phyloP scores from a whole-genome alignment of 495 filamentous ascomycete species.

The Penicillium canariense region DNA sequence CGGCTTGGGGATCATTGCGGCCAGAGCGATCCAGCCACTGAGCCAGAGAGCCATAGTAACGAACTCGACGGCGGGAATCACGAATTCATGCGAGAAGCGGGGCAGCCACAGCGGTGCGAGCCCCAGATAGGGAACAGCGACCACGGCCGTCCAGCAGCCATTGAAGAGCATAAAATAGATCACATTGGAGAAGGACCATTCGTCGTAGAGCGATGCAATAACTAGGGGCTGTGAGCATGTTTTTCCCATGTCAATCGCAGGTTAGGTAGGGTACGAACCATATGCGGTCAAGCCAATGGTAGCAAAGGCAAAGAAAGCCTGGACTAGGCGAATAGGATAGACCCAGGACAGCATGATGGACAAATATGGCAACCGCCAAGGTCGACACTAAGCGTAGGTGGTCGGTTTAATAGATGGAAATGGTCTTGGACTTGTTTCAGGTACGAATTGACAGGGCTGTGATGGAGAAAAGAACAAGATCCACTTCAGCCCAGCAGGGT shows the following conservation, averaged over 20 bases:
- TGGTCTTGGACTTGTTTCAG: not conserved
- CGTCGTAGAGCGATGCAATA: slow-evolving; percentile 28
- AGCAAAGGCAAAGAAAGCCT: slow-evolving; percentile 59
- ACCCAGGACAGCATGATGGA: slow-evolving; percentile 28
- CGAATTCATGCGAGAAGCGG: slow-evolving; percentile 50
- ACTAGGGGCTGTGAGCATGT: slow-evolving; percentile 11
- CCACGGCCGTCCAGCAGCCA: slow-evolving; percentile 60
- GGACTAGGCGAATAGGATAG: slow-evolving; percentile 55
- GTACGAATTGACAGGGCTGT: not conserved
- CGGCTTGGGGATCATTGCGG: slow-evolving; percentile 52
- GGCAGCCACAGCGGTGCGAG: slow-evolving; percentile 56
- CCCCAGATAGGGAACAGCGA: slow-evolving; percentile 61
- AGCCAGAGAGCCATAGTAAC: slow-evolving; percentile 50
- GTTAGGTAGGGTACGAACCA: slow-evolving; percentile 38
- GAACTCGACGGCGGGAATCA: slow-evolving; percentile 23
- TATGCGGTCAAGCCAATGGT: slow-evolving; percentile 64
- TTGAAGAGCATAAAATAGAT: slow-evolving; percentile 68
- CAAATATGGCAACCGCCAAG: not conserved
- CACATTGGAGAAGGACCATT: slow-evolving; percentile 27
- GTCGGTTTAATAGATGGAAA: not conserved
- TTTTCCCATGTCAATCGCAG: not conserved
- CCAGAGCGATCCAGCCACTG: slow-evolving; percentile 66
- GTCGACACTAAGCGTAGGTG: not conserved
- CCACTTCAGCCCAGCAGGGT: slow-evolving; percentile 12
- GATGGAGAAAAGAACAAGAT: slow-evolving; percentile 10